Evolutionary conservation across 139 green algal species (phyloP), one percentile per base, ranked within the genome.

Genomic region (Gonium pectorale): DNA sequence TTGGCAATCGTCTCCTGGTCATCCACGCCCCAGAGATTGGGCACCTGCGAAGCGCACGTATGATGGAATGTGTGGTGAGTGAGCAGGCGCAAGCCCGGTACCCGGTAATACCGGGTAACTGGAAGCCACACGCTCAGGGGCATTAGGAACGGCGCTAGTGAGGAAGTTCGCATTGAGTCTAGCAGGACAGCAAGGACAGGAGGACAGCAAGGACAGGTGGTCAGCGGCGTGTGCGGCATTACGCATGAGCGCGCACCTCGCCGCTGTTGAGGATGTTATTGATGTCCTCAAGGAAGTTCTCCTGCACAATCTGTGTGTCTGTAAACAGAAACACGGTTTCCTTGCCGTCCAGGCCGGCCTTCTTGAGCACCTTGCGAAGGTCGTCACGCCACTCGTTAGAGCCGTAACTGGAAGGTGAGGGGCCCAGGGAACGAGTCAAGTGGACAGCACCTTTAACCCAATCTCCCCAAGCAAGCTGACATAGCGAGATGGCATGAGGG

Each of bases 191-290:
- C n/a, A n/a, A n/a, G n/a, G n/a, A n/a, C n/a, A n/a, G n/a, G n/a
- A n/a, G n/a, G n/a, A n/a, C n/a, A n/a, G n/a, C n/a, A n/a, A n/a
- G n/a, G n/a, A n/a, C n/a, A n/a, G n/a, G n/a, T n/a, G n/a, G n/a
- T n/a, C n/a, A n/a, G n/a, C n/a, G n/a, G n/a, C n/a, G n/a, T n/a
- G n/a, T n/a, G n/a, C n/a, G n/a, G n/a, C n/a, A n/a, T n/a, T n/a
- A n/a, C n/a, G n/a, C n/a, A n/a, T n/a, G 60, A 13, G 26, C n/a
- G 27, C 43, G 22, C 56, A 81, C 67, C 84, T 95, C 93, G 56
- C 94, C 94, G 37, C 56, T 79, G 82, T 96, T 97, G 40, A 97
- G 90, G 62, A 97, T 94, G 90, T 97, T 96, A 90, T 97, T 97
- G 72, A 97, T 92, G 90, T 97, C 94, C 87, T 97, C 95, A 60